Evolutionary conservation across 768 basidiomycete genomes (phyloP).

Genomic region (Sarcomyxa edulis): DNA sequence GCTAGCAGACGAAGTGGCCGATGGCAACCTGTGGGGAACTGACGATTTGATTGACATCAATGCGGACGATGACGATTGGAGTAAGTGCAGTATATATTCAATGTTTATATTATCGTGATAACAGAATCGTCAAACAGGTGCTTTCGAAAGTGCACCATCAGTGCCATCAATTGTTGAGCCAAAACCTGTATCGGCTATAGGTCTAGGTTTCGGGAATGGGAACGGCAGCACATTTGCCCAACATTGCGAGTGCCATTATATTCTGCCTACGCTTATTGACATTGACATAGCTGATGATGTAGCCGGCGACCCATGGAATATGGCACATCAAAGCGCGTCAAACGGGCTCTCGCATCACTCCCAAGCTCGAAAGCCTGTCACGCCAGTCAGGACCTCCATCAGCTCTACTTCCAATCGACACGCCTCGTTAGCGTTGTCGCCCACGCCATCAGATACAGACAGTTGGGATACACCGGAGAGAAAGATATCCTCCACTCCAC

Average conservation of each 20-base stretch:
- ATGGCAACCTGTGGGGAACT: conserved; percentile 60
- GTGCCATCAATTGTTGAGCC: conserved; percentile 22
- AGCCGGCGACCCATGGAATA: too few relatives aligned
- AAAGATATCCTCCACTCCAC: conserved; percentile 13
- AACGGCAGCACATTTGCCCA: too few relatives aligned
- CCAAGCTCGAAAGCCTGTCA: not conserved
- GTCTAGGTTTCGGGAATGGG: not conserved
- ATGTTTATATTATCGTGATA: too few relatives aligned
- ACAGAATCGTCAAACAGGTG: too few relatives aligned
- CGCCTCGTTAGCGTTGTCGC: too few relatives aligned
- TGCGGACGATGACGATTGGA: conserved; percentile 93
- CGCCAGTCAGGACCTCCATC: too few relatives aligned
- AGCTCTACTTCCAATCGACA: too few relatives aligned
- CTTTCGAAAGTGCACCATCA: conserved; percentile 63
- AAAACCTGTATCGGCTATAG: conserved; percentile 14
- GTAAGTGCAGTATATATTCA: conserved; percentile 64
- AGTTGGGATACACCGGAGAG: conserved; percentile 3
- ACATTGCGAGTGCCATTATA: too few relatives aligned
- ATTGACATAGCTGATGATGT: too few relatives aligned
- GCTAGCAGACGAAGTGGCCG: conserved; percentile 43
- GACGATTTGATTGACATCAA: conserved; percentile 90
- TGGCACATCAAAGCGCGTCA: too few relatives aligned
- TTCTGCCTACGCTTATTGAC: too few relatives aligned
- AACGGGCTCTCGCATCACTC: not conserved
- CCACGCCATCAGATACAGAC: not conserved